Evolutionary conservation across 139 green algal species (phyloP), one percentile per base, ranked within the genome.

Genomic region (Chlorella sp.): DNA sequence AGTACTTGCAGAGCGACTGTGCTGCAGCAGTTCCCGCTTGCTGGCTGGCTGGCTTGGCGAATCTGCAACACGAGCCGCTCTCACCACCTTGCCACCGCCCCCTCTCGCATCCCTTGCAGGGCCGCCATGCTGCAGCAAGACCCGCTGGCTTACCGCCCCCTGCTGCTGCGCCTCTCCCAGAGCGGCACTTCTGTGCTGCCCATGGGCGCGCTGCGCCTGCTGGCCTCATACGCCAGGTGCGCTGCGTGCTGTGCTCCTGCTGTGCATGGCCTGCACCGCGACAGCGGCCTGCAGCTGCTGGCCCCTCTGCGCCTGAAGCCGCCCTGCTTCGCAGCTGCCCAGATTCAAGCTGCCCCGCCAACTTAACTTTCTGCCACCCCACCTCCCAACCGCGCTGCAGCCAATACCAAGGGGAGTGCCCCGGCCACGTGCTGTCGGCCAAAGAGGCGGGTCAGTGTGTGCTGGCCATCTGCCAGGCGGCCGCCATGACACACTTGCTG

Each of bases 141-240:
- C 44, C 62, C 82, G 22, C 43, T 88, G 62, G 58, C 46, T 28
- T 86, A 82, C 78, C 76, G 84, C 36, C 34, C 62, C 5, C 43
- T 88, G 58, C 58, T 82, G 84, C 75, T 85, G n/a, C 76, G 68
- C 30, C 60, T 78, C 60, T 32, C 72, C 67, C 76, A 77, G 56
- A 82, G 78, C n/a, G 72, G 76, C 28, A 43, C 56, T 11, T 68
- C 19, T 1, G 77, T 73, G 32, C 77, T 72, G 46, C 84, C 84
- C 51, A 69, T 65, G 64, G 84, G 84, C 30, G 69, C 62, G 41
- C 26, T 88, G 26, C 78, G 84, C 62, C 64, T 73, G 51, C 60
- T 88, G 60, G 78, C 84, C 43, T 62, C 82, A 46, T 88, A 86
- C 38, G 75, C 84, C 19, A 85, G 78, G 84, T 73, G 60, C 6